Conservation (phyloP, 169 alveolate genomes). For the Ichthyophthirius multifiliis region DNA sequence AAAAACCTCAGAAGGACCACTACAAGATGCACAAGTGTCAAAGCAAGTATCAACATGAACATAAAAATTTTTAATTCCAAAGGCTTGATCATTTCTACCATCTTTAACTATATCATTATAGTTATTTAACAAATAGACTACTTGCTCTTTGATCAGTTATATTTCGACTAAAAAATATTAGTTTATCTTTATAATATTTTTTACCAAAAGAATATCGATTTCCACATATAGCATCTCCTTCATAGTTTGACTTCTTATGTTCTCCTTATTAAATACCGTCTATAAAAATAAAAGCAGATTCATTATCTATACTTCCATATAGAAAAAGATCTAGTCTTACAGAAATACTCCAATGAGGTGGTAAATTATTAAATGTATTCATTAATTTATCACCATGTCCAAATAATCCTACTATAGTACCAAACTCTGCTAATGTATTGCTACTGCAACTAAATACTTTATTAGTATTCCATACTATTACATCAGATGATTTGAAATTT, state of each 20-base stretch:
- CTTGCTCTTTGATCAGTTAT: no score
- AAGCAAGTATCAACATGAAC: not conserved
- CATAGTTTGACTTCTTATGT: not conserved
- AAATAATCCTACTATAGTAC: not conserved
- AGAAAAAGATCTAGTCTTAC: not conserved
- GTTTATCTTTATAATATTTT: not conserved
- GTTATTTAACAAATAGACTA: no score
- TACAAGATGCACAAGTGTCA: not conserved
- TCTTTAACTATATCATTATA: no score
- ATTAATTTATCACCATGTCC: not conserved
- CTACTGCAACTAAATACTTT: not conserved
- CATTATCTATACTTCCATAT: not conserved
- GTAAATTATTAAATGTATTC: not conserved
- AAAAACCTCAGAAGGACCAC: no score
- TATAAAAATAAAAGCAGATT: not conserved
- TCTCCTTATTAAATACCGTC: not conserved
- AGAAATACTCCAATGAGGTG: conserved; percentile 8
- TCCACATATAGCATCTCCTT: not conserved
- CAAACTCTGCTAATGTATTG: not conserved
- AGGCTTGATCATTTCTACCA: not conserved
- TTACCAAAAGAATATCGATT: no score
- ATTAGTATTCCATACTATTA: not conserved
- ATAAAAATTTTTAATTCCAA: not conserved
- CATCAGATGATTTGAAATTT: not conserved
- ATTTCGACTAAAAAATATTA: not conserved